Evolutionary conservation across 805 yeast genomes (phyloP), one percentile per base, ranked within the genome.

Genomic region (Myxozyma monticola): DNA sequence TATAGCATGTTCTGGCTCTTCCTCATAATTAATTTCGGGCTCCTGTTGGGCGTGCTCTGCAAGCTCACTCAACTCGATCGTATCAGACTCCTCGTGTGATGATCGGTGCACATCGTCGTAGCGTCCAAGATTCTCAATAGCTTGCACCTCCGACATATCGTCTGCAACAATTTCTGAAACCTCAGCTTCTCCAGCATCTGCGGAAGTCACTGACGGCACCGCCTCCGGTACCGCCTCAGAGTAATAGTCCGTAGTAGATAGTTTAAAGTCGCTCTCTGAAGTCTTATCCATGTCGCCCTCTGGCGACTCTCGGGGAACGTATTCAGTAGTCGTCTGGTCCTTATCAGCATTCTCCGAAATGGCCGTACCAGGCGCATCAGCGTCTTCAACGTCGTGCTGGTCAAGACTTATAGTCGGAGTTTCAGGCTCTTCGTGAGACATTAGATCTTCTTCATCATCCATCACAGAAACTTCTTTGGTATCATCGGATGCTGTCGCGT

Each of bases 31-130:
- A 9, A 10, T 14, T 14, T 10, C 9, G 9, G 31, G 31, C 31
- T 10, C 14, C 12, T 14, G 31, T 28, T 28, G 31, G 14, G 12
- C 15, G 18, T 39, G 10, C 42, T 39, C 25, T 33, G 29, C 25
- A 43, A 17, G 14, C 28, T 48, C 51, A n/a, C 29, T 31, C 26
- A 30, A 37, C 15, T 34, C 47, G 35, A 28, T 30, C 18, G 28
- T 36, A 14, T 41, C 51, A 4, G 31, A n/a, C 15, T 24, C 22
- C 21, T 6, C n/a, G 24, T 3, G 12, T 5, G 38, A 9, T 22
- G 35, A 21, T 3, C 28, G 30, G 8, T 12, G 10, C 15, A 22
- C 21, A 26, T 31, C 45, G 10, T 39, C 50, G 35, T 39, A 33
- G 18, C 12, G 22, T 21, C 45, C 45, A 3, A 42, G 15, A n/a